phyloP scores from a whole-genome alignment of 2,329 filamentous ascomycete genomes.

The Coniochaeta hoffmannii region DNA sequence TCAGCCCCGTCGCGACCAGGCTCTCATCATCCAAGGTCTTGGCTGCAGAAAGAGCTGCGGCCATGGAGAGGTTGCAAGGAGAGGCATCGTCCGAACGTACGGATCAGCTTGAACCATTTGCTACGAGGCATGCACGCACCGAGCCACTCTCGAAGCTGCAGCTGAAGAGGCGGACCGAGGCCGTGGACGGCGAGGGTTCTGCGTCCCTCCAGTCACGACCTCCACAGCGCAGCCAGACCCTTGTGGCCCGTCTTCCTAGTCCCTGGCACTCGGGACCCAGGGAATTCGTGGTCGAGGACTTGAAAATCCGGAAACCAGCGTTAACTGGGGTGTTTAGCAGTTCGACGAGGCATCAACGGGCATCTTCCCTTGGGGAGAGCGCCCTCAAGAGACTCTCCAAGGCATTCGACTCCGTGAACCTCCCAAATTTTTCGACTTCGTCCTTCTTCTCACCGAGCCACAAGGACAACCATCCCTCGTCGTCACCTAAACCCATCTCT shows the following conservation, averaged over 20 bases:
- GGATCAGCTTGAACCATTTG: constrained; percentile 3
- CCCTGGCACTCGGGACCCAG: constrained; percentile 36
- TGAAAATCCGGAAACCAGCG: constrained; percentile 22
- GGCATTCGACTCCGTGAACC: constrained; percentile 47
- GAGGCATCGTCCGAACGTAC: constrained; percentile 22
- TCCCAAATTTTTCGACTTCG: constrained; percentile 32
- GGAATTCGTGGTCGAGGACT: constrained; percentile 23
- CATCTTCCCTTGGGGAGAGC: constrained; percentile 49
- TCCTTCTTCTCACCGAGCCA: constrained; percentile 30
- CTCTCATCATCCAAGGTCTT: constrained; percentile 47
- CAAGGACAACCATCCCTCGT: background rate
- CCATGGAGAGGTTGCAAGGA: constrained; percentile 36
- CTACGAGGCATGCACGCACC: background rate
- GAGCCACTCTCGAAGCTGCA: background rate
- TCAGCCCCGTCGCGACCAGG: constrained; percentile 49
- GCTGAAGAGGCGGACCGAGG: background rate
- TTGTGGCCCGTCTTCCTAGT: constrained; percentile 15
- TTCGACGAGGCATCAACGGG: constrained; percentile 38
- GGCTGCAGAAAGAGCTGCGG: constrained; percentile 50
- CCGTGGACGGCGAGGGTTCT: background rate
- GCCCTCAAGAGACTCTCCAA: constrained; percentile 50
- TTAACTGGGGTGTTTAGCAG: constrained; percentile 37
- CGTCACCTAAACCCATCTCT: background rate
- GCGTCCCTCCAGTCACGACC: background rate
- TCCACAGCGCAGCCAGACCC: background rate